Conservation (phyloP, 208 protist genomes). For the Crithidia brevicula region DNA sequence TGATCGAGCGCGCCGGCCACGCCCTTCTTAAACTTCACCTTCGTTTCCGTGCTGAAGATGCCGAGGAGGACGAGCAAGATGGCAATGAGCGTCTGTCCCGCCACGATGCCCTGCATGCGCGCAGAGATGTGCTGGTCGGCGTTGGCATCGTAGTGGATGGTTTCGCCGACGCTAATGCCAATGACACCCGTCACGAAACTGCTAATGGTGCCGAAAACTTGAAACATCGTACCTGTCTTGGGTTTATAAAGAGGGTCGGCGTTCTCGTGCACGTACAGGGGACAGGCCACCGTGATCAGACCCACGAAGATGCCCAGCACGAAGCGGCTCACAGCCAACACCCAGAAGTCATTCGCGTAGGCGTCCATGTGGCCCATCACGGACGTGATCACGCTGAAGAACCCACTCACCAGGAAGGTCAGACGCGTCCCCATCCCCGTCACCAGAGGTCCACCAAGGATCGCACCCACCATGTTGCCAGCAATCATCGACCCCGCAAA, state of each 20-base stretch:
- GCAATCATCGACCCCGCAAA: constrained; percentile 68
- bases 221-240: constrained; percentile 49
- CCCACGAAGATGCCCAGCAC: constrained; percentile 57
- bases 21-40: constrained; percentile 21
- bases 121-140: constrained; percentile 33
- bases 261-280: constrained; percentile 60
- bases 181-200: constrained; percentile 56
- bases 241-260: constrained; percentile 28
- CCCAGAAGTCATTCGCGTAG: constrained; percentile 41
- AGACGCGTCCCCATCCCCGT: constrained; percentile 36
- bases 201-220: constrained; percentile 52
- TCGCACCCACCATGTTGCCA: constrained; percentile 52
- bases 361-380: constrained; percentile 42
- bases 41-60: constrained; percentile 9
- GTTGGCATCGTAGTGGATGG: constrained; percentile 29
- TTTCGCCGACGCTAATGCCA: constrained; percentile 29
- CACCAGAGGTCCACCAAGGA: constrained; percentile 36
- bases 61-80: constrained; percentile 31
- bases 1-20: not conserved
- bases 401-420: constrained; percentile 51
- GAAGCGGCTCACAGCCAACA: constrained; percentile 50
- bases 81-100: constrained; percentile 35
- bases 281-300: constrained; percentile 36
- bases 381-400: constrained; percentile 35
- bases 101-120: constrained; percentile 48